A percentile compares a stretch with the other conserved stretches of the same genome.
phyloP scores from a whole-genome alignment of 306 rosid species.

The Inga leiocalycina region DNA sequence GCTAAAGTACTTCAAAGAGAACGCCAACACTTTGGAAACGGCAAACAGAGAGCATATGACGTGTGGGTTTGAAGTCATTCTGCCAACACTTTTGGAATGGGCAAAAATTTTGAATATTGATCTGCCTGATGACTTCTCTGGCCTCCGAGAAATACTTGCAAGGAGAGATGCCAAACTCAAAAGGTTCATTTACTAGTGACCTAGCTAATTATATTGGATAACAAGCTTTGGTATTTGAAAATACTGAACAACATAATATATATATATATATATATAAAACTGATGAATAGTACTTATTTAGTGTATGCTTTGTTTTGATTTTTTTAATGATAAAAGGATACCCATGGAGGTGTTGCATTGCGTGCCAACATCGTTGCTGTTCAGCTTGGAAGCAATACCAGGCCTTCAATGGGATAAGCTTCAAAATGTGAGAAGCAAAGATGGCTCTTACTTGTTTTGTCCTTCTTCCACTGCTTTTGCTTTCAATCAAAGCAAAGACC shows the following conservation, averaged over 20 bases:
- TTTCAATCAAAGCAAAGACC: background rate
- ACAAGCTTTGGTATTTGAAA: background rate
- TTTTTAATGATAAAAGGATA: background rate
- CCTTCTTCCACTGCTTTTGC: background rate
- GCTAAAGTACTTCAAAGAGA: background rate
- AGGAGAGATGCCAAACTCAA: background rate
- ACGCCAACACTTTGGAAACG: background rate
- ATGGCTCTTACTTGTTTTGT: background rate
- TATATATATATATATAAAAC: too few species aligned
- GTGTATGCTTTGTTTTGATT: background rate
- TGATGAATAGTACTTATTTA: too few species aligned
- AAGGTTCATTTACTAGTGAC: background rate
- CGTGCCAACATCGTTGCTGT: background rate
- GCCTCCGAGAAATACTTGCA: background rate
- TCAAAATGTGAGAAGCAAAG: background rate
- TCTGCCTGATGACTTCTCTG: background rate
- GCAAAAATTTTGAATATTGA: background rate
- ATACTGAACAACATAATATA: background rate
- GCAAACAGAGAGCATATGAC: background rate
- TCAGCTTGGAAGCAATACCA: conserved; percentile 2
- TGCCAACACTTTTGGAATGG: background rate
- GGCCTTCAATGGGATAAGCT: background rate
- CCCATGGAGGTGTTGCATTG: background rate
- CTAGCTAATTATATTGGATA: too few species aligned
- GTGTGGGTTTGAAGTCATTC: background rate